A percentile compares a stretch with the other conserved stretches of the same genome.
phyloP scores from a whole-genome alignment of 176 grass and related monocot genomes.

The Oryza meyeriana region DNA sequence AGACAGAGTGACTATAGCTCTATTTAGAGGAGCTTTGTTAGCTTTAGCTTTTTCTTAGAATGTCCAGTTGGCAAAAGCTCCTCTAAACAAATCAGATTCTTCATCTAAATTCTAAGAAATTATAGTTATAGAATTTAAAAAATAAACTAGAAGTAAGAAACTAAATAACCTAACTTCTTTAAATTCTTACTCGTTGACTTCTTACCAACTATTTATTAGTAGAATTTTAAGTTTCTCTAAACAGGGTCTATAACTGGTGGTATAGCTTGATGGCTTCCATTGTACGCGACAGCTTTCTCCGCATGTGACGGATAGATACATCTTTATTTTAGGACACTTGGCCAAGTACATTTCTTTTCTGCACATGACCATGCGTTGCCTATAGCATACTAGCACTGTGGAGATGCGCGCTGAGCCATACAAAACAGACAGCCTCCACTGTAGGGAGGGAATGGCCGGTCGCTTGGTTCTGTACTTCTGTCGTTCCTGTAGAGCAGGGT shows the following conservation, averaged over 20 bases:
- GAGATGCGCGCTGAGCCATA: background rate
- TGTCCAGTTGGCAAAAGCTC: too few species aligned
- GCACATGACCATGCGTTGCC: background rate
- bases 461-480: background rate
- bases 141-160: too few species aligned
- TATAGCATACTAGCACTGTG: background rate
- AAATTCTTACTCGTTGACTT: too few species aligned
- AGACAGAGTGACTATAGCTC: too few species aligned
- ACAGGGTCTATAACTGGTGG: background rate
- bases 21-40: too few species aligned
- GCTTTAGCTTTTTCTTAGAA: too few species aligned
- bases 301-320: background rate
- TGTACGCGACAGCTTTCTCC: background rate
- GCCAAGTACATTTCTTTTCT: background rate
- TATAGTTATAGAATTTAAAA: too few species aligned
- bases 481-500: background rate
- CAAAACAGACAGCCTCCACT: background rate
- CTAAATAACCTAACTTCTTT: too few species aligned
- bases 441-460: background rate
- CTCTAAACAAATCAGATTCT: too few species aligned
- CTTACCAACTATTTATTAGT: too few species aligned
- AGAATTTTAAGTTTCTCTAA: too few species aligned
- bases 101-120: too few species aligned
- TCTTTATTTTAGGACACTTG: background rate
- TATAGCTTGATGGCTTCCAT: background rate